Percentiles rank a stretch among this genome's conserved stretches.
These are phyloP conservation scores for Trichothecium sympodiale DNA, from an alignment of 2,329 filamentous ascomycete genomes.

Conservation along the genomic window DNA sequence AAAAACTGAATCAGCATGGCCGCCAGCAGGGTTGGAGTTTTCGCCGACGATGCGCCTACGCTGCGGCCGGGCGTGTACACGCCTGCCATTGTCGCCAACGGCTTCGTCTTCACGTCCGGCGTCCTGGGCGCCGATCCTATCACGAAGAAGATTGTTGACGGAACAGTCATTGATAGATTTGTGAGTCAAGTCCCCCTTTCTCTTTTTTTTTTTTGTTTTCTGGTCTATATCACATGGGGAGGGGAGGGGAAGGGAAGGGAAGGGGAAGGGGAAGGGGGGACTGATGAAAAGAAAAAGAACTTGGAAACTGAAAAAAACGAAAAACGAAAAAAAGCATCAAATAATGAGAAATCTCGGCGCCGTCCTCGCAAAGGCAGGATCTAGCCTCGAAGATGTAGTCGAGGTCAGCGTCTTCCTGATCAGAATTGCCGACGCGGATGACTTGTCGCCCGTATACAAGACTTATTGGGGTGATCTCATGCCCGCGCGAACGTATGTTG, in stretches of 20 bases:
- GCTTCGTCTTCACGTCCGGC: conserved; percentile 60
- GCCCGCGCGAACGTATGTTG: conserved; percentile 29
- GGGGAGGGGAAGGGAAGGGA: too few relatives aligned
- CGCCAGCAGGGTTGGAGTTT: too few relatives aligned
- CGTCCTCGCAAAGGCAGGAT: conserved; percentile 58
- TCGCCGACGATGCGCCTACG: conserved; percentile 29
- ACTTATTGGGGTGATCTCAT: conserved; percentile 52
- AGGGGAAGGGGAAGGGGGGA: too few relatives aligned
- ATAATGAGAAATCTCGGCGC: conserved; percentile 62
- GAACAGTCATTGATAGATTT: conserved; percentile 56
- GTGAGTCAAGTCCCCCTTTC: conserved; percentile 14
- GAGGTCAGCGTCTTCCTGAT: conserved; percentile 65
- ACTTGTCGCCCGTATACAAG: conserved; percentile 65
- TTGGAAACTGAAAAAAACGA: too few relatives aligned
- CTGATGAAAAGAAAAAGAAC: too few relatives aligned
- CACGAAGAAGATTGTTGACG: conserved; percentile 47
- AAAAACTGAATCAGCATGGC: too few relatives aligned
- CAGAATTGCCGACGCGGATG: conserved; percentile 61
- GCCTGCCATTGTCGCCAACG: conserved; percentile 55
- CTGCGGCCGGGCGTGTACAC: conserved; percentile 28
- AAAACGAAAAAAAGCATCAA: too few relatives aligned
- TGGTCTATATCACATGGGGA: too few relatives aligned
- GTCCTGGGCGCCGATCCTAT: conserved; percentile 55
- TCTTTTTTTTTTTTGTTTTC: background rate
- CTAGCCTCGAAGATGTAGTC: conserved; percentile 52